phyloP scores from a whole-genome alignment of 2,329 filamentous ascomycete genomes.

The Paraphaeosphaeria minitans region DNA sequence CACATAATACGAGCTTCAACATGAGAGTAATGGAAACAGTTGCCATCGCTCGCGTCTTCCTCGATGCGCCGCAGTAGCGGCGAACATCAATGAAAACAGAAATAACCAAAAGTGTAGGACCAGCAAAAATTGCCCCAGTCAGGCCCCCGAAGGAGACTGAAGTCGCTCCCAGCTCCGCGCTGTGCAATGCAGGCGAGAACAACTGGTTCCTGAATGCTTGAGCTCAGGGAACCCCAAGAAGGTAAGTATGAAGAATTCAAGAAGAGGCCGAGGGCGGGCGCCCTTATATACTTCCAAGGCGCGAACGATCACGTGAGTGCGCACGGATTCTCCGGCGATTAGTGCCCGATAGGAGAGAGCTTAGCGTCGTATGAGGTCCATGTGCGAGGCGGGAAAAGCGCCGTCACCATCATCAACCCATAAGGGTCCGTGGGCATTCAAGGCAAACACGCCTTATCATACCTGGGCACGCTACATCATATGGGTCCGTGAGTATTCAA shows the following conservation, averaged over 20 bases:
- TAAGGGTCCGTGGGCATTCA: too few species aligned
- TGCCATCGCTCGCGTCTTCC: too few species aligned
- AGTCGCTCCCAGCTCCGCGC: conserved; percentile 39
- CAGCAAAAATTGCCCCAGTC: conserved; percentile 41
- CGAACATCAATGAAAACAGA: conserved; percentile 50
- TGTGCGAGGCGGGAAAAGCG: too few species aligned
- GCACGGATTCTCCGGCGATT: background rate
- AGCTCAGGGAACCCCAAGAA: conserved; percentile 40
- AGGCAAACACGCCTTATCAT: too few species aligned
- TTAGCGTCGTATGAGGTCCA: background rate
- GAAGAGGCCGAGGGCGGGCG: background rate
- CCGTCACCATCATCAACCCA: too few species aligned
- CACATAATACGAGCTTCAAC: too few species aligned
- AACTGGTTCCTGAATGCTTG: conserved; percentile 37
- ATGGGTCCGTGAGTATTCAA: too few species aligned
- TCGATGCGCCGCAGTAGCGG: conserved; percentile 41
- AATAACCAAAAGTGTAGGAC: too few species aligned
- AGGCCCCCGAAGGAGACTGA: conserved; percentile 44
- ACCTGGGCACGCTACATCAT: too few species aligned
- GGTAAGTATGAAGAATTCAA: conserved; percentile 33
- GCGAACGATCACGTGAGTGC: background rate
- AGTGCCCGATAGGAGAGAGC: background rate
- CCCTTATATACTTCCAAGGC: background rate
- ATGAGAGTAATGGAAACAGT: too few species aligned
- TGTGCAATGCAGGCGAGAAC: conserved; percentile 46